phyloP scores from a whole-genome alignment of 345 rosid genomes.

The Bretschneidera sinensis region DNA sequence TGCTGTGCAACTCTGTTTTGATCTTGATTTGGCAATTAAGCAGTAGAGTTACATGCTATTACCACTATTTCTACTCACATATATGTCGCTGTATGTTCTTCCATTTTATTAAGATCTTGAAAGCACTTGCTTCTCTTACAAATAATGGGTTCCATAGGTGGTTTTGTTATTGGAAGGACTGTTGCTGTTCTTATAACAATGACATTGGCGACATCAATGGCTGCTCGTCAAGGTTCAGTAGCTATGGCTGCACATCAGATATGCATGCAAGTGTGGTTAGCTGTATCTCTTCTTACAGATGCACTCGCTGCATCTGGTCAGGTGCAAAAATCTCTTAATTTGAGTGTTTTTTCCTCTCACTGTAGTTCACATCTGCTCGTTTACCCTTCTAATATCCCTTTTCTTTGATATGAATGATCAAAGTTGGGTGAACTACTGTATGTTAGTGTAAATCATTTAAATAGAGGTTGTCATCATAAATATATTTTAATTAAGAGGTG shows the following conservation, averaged over 20 bases:
- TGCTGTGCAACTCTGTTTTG: too few relatives aligned
- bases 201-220: slow-evolving; percentile 91
- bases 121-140: not conserved
- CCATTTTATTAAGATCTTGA: not conserved
- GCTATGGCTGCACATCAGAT: slow-evolving; percentile 99
- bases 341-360: too few relatives aligned
- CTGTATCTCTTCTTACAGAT: slow-evolving; percentile 94
- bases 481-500: not conserved
- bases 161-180: slow-evolving; percentile 92
- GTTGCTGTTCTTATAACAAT: slow-evolving; percentile 73
- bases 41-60: not conserved
- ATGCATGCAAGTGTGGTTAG: slow-evolving; percentile 98
- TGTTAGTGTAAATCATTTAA: too few relatives aligned
- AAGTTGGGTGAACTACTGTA: too few relatives aligned
- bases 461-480: not conserved
- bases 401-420: too few relatives aligned
- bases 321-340: slow-evolving; percentile 38
- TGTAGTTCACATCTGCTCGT: too few relatives aligned
- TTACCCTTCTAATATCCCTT: too few relatives aligned
- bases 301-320: slow-evolving; percentile 89
- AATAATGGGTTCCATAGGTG: slow-evolving; percentile 39
- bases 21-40: too few relatives aligned
- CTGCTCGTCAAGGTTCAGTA: slow-evolving; percentile 81
- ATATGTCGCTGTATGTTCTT: not conserved
- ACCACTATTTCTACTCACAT: slow-evolving; percentile 9